Conservation (phyloP, 2,329 filamentous ascomycete species). For the Botrytis paeoniae region DNA sequence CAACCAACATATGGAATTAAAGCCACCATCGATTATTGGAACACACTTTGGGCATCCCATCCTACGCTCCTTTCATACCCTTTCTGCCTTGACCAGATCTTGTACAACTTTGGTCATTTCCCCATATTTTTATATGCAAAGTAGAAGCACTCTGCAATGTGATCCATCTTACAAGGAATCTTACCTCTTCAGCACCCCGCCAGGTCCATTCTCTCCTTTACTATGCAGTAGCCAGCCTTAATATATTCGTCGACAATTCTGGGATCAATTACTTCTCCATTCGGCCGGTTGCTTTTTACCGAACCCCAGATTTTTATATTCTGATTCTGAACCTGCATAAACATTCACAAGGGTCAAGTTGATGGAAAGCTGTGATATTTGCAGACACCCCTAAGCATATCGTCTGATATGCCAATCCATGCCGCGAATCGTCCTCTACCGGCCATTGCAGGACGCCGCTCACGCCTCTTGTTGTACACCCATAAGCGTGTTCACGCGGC, state of each 20-base stretch:
- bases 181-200: not conserved
- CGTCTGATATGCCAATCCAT: slow-evolving; percentile 33
- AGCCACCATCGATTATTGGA: not conserved
- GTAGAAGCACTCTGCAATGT: slow-evolving; percentile 12
- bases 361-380: slow-evolving; percentile 21
- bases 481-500: slow-evolving; percentile 25
- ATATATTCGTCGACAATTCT: not conserved
- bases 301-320: slow-evolving; percentile 34
- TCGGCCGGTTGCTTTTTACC: slow-evolving; percentile 30
- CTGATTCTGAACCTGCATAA: slow-evolving; percentile 34
- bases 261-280: slow-evolving; percentile 8
- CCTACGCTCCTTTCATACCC: not conserved
- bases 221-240: not conserved
- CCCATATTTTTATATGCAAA: slow-evolving; percentile 16
- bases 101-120: slow-evolving; percentile 15
- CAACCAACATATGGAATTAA: slow-evolving; percentile 1
- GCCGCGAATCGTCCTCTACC: slow-evolving; percentile 2
- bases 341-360: slow-evolving; percentile 26
- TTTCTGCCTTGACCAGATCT: not conserved
- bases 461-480: not conserved
- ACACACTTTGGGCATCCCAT: not conserved
- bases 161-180: slow-evolving; percentile 10
- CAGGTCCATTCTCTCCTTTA: not conserved
- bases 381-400: slow-evolving; percentile 27
- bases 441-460: slow-evolving; percentile 1